Percentiles rank a stretch among this genome's conserved stretches.
These are phyloP conservation scores for Hydrangea macrophylla DNA, from an alignment of 148 eudicot species.

Conservation along the genomic window DNA sequence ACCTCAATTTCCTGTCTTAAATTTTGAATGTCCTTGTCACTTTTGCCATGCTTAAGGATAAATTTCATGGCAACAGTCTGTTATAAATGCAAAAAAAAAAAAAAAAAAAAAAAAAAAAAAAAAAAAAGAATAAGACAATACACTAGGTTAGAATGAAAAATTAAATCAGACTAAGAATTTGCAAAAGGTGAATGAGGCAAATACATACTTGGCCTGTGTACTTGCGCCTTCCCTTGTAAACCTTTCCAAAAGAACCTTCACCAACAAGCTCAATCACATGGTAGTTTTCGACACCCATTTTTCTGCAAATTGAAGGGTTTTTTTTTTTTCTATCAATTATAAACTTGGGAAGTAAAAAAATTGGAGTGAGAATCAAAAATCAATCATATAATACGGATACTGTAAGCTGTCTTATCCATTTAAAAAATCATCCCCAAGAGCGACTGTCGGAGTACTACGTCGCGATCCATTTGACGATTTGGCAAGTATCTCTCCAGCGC, in stretches of 20 bases:
- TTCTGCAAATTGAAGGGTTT: constrained; percentile 2
- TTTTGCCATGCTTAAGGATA: constrained; percentile 89
- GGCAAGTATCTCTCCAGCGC: no score
- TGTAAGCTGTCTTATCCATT: no score
- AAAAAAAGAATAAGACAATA: no score
- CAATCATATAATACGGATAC: no score
- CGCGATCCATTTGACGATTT: no score
- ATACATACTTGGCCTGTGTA: constrained; percentile 66
- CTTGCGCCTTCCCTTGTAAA: constrained; percentile 86
- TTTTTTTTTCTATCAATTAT: background rate
- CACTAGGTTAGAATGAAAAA: no score
- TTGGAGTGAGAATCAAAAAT: no score
- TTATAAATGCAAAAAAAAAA: constrained; percentile 1
- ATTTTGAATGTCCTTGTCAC: constrained; percentile 89
- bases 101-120: no score
- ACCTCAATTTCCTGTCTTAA: constrained; percentile 98
- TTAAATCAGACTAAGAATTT: no score
- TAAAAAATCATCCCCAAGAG: no score
- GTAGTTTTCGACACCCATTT: constrained; percentile 92
- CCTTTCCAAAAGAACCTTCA: constrained; percentile 98
- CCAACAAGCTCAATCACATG: constrained; percentile 96
- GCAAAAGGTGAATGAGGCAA: no score
- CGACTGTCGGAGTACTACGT: no score
- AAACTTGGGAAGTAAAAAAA: background rate
- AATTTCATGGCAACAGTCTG: constrained; percentile 99